Conservation (phyloP, 2,329 filamentous ascomycete genomes). For the Pseudopyrenochaeta lycopersici region DNA sequence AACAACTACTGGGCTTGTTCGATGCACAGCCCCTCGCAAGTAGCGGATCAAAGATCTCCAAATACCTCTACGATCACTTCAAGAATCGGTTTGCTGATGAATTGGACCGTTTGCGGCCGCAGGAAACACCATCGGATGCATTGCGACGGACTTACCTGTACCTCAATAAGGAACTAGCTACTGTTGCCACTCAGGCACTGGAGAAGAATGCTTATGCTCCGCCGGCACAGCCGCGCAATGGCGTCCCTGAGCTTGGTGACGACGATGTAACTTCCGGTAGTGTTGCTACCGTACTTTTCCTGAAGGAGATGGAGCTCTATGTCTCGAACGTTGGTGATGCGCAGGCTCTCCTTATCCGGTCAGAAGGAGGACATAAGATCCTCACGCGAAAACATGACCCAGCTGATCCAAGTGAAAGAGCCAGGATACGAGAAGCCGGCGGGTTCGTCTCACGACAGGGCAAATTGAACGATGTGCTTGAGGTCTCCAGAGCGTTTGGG, state of each 20-base stretch:
- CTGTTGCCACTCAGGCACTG: conserved; percentile 79
- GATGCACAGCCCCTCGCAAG: conserved; percentile 90
- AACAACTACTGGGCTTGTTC: conserved; percentile 93
- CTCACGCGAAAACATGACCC: conserved; percentile 94
- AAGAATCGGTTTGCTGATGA: conserved; percentile 84
- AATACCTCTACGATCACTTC: conserved; percentile 96
- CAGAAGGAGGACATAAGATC: conserved; percentile 82
- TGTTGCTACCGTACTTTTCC: conserved; percentile 89
- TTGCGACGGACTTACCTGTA: conserved; percentile 85
- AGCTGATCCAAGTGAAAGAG: conserved; percentile 81
- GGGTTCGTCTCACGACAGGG: conserved; percentile 96
- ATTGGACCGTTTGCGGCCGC: conserved; percentile 73
- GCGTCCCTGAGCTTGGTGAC: conserved; percentile 80
- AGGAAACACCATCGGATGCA: conserved; percentile 83
- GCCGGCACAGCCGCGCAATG: conserved; percentile 68
- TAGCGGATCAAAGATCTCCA: conserved; percentile 93
- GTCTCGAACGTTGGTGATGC: conserved; percentile 96
- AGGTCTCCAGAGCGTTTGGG: conserved; percentile 93
- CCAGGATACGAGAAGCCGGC: conserved; percentile 91
- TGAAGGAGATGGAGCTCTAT: conserved; percentile 89
- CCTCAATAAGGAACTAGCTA: conserved; percentile 93
- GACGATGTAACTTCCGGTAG: conserved; percentile 91
- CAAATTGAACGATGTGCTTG: conserved; percentile 87
- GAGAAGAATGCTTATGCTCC: conserved; percentile 66
- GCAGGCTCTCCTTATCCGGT: conserved; percentile 93